phyloP scores from a whole-genome alignment of 2,329 filamentous ascomycete genomes.

The Sclerotinia nivalis region DNA sequence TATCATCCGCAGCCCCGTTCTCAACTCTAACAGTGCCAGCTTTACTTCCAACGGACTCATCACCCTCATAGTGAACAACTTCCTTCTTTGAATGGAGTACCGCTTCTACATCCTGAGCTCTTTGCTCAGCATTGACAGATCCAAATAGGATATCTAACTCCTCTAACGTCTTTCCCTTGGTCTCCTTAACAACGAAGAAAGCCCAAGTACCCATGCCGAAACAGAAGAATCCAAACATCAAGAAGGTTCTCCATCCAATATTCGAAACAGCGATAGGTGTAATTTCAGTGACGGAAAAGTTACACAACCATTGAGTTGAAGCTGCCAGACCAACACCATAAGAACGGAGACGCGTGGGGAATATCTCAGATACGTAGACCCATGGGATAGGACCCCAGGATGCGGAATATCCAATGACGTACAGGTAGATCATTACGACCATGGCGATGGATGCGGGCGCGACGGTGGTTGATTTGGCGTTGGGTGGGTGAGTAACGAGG shows the following conservation, averaged over 20 bases:
- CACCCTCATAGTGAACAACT: conserved; percentile 12
- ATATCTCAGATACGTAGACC: conserved; percentile 54
- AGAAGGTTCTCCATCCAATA: conserved; percentile 49
- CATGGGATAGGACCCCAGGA: conserved; percentile 55
- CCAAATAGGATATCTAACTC: conserved; percentile 46
- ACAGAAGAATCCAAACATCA: conserved; percentile 51
- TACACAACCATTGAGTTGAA: conserved; percentile 71
- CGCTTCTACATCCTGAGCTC: conserved; percentile 26
- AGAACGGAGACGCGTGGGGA: conserved; percentile 49
- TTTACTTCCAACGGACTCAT: conserved; percentile 10
- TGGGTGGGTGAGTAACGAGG: conserved; percentile 47
- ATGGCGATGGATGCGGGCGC: conserved; percentile 47
- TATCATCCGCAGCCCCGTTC: not conserved
- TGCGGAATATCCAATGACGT: conserved; percentile 48
- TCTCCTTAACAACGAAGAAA: conserved; percentile 63
- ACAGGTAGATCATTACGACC: conserved; percentile 38
- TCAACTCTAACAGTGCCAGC: conserved; percentile 8
- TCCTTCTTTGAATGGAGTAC: conserved; percentile 25
- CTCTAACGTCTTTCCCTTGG: conserved; percentile 67
- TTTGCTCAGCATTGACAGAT: conserved; percentile 15
- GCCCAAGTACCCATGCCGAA: conserved; percentile 46
- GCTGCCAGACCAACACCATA: conserved; percentile 65
- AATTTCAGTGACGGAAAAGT: conserved; percentile 51
- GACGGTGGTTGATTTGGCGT: conserved; percentile 34
- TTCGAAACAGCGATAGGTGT: conserved; percentile 53